Conservation (phyloP, 2,329 filamentous ascomycete genomes). For the Exophiala calicioides region DNA sequence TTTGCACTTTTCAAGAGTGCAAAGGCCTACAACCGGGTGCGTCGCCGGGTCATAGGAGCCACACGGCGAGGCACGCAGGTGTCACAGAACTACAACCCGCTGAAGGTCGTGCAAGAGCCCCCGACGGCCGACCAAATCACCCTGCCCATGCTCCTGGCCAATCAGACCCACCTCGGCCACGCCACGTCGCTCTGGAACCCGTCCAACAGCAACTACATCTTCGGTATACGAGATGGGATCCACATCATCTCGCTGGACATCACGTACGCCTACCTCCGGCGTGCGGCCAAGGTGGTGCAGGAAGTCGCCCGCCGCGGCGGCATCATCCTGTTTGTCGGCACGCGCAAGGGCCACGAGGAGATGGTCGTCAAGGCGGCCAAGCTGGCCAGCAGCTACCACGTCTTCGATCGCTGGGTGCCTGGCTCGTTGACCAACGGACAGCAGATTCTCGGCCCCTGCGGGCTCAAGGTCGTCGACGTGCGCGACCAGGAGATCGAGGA, state of each 20-base stretch:
- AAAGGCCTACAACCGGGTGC: constrained; percentile 16
- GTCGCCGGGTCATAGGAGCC: constrained; percentile 9
- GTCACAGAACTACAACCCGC: constrained; percentile 26
- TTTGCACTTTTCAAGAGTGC: constrained; percentile 18
- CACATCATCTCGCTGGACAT: constrained; percentile 92
- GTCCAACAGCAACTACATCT: constrained; percentile 89
- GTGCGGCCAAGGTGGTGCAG: constrained; percentile 87
- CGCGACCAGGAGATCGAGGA: constrained; percentile 64
- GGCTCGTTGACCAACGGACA: constrained; percentile 91
- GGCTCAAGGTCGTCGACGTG: constrained; percentile 74
- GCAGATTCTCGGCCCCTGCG: constrained; percentile 73
- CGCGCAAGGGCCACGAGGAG: constrained; percentile 75
- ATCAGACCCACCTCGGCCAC: constrained; percentile 87
- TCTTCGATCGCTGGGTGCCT: constrained; percentile 91
- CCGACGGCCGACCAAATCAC: constrained; percentile 78
- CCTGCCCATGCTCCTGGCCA: constrained; percentile 84
- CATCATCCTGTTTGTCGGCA: constrained; percentile 87
- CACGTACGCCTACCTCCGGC: constrained; percentile 84
- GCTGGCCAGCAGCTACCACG: constrained; percentile 75
- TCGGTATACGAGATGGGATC: constrained; percentile 80
- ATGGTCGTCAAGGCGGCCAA: constrained; percentile 79
- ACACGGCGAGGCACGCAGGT: constrained; percentile 16
- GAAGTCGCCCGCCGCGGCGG: constrained; percentile 82
- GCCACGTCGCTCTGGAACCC: constrained; percentile 92
- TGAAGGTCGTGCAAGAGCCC: constrained; percentile 60